Conservation (phyloP, 768 basidiomycete species). For the Mycena filopes region DNA sequence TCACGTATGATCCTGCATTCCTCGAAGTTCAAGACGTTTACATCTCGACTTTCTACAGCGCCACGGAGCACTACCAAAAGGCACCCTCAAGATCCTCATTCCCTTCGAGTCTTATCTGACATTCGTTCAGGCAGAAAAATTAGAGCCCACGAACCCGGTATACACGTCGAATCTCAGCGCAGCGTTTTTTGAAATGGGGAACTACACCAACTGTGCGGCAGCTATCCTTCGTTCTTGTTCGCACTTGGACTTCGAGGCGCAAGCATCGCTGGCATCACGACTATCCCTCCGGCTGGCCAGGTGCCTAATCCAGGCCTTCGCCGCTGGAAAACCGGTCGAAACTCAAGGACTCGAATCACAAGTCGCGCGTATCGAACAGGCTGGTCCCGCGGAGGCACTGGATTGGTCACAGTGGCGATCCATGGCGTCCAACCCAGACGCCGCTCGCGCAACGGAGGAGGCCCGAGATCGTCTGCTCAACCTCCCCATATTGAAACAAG, state of each 20-base stretch:
- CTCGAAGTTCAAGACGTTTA: too few species aligned
- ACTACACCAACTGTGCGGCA: background rate
- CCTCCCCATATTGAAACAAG: slow-evolving; percentile 1
- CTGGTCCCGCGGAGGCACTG: background rate
- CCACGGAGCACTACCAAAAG: background rate
- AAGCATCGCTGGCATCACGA: background rate
- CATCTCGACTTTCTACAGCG: background rate
- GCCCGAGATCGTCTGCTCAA: background rate
- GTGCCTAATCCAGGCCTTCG: background rate
- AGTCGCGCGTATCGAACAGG: background rate
- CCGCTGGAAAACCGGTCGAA: background rate
- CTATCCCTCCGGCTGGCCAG: background rate
- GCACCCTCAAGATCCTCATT: background rate
- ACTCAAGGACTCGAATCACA: background rate
- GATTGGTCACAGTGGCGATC: background rate
- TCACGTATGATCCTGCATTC: background rate
- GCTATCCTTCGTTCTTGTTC: background rate
- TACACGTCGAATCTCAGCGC: slow-evolving; percentile 4
- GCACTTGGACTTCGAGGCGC: background rate
- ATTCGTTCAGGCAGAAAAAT: background rate
- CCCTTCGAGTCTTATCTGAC: too few species aligned
- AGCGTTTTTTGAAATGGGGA: slow-evolving; percentile 2
- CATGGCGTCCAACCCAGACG: too few species aligned
- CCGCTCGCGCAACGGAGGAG: background rate
- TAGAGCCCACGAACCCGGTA: background rate